Evolutionary conservation across 495 filamentous ascomycete species (phyloP), one percentile per base, ranked within the genome.

Genomic region (Hypoxylon fragiforme): DNA sequence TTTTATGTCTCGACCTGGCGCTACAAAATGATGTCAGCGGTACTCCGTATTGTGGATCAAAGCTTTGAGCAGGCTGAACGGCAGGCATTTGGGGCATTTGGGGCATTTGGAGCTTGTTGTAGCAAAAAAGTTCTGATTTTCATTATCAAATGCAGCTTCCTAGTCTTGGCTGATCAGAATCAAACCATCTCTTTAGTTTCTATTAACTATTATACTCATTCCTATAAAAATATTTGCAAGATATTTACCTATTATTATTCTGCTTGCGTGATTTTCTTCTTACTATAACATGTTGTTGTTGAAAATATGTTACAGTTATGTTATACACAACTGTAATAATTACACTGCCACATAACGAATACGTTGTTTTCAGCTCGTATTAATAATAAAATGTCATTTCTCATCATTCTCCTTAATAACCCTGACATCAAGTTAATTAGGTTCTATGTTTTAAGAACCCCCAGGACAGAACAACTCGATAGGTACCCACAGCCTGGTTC

Each of bases 11-110:
- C 54, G 24, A 30, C 44, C 30, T 61, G 41, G 35, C 45, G 41
- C 57, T 39, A 55, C 26, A 26, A 26, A 16, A 53, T 54, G 57
- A 55, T 61, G 57, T 61, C 57, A 55, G 51, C 34, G 51, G 36
- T 28, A 50, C 14, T 28, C n/a, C 3, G 24, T 42, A 35, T 41
- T 54, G 28, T 40, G 49, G 56, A 31, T 36, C 49, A 9, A 19
- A 36, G 13, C 34, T 32, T n/a, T 16, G 22, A 26, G 39, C 12
- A 19, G 28, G 7, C n/a, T 43, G n/a, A n/a, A n/a, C n/a, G n/a
- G n/a, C n/a, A n/a, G n/a, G n/a, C n/a, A n/a, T n/a, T n/a, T n/a
- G n/a, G n/a, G n/a, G n/a, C n/a, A n/a, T n/a, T n/a, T n/a, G n/a
- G n/a, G n/a, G n/a, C n/a, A n/a, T n/a, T n/a, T n/a, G n/a, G n/a